Evolutionary conservation across 306 rosid species (phyloP), one percentile per base, ranked within the genome.

Genomic region (Betula pendula): DNA sequence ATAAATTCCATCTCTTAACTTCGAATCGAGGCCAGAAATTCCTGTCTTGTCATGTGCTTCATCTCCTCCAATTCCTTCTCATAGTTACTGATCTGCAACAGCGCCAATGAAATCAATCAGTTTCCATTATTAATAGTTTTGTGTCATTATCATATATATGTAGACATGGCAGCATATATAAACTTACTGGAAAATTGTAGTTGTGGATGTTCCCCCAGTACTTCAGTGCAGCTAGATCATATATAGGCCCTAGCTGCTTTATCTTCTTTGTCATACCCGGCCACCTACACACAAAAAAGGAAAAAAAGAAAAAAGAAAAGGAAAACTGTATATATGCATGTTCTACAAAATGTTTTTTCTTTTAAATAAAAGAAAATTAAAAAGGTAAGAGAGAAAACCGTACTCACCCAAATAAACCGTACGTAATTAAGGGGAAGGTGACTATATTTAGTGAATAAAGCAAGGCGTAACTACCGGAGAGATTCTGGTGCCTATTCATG

Each of bases 231-330:
- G 99, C 98, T 82, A 96, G 88, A 89, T 96, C 99, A 66, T n/a
- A n/a, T n/a, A n/a, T 92, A 96, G 29, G 99, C 92, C 89, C 98
- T 92, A 76, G 99, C 99, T 69, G 99, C 99, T 82, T 96, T 96
- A 74, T 96, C 99, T 87, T 96, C 99, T 86, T 96, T 96, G 65
- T 96, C 99, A 91, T 96, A 96, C 33, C 99, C n/a, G n/a, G n/a
- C n/a, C 99, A 78, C 99, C 99, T 92, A 56, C 11, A 65, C 62
- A 66, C 40, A 50, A 25, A 33, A 42, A n/a, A 68, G 33, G 50
- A 33, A n/a, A n/a, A n/a, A n/a, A n/a, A n/a, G n/a, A n/a, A 24
- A 2, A 2, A 56, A 20, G n/a, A n/a, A n/a, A n/a, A n/a, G n/a
- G n/a, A n/a, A n/a, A n/a, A n/a, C n/a, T n/a, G n/a, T n/a, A n/a